Conservation (phyloP, 2,329 filamentous ascomycete species). For the Ustilaginoidea virens region DNA sequence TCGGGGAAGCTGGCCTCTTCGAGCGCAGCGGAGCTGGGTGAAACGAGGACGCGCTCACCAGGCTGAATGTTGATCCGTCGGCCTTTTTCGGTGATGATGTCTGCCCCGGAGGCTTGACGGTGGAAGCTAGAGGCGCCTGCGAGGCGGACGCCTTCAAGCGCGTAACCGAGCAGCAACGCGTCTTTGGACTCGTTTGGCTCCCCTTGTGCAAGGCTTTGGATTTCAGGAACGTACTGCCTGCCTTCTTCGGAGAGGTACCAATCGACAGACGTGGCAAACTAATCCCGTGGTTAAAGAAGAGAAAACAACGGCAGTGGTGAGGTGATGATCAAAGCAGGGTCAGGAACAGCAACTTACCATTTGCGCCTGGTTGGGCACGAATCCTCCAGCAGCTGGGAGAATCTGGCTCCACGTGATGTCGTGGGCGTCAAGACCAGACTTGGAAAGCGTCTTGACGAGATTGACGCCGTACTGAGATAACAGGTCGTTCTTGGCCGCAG, state of each 20-base stretch:
- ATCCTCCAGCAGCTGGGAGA: conserved; percentile 48
- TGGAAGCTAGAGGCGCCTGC: conserved; percentile 46
- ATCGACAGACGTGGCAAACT: conserved; percentile 60
- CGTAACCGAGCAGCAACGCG: conserved; percentile 50
- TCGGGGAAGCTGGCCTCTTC: conserved; percentile 45
- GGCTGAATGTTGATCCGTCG: conserved; percentile 32
- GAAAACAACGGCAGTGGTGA: neutral
- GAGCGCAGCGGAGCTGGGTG: conserved; percentile 39
- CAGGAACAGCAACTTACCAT: conserved; percentile 28
- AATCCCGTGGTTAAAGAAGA: neutral
- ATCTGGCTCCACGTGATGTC: conserved; percentile 60
- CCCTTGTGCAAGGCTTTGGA: conserved; percentile 42
- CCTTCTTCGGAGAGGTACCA: conserved; percentile 50
- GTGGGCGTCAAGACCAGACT: conserved; percentile 42
- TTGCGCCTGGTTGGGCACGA: conserved; percentile 57
- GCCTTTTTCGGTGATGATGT: conserved; percentile 33
- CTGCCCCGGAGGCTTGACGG: conserved; percentile 33
- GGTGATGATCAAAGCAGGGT: neutral
- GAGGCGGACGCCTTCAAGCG: conserved; percentile 56
- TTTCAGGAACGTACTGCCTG: conserved; percentile 38
- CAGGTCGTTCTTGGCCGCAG: conserved; percentile 31
- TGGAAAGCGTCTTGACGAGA: conserved; percentile 48
- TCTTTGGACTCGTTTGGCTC: conserved; percentile 42
- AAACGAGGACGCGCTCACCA: conserved; percentile 47
- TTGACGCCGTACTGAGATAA: conserved; percentile 49